Conservation (phyloP, 1,284 basidiomycete species). For the Takashimella koratensis region DNA sequence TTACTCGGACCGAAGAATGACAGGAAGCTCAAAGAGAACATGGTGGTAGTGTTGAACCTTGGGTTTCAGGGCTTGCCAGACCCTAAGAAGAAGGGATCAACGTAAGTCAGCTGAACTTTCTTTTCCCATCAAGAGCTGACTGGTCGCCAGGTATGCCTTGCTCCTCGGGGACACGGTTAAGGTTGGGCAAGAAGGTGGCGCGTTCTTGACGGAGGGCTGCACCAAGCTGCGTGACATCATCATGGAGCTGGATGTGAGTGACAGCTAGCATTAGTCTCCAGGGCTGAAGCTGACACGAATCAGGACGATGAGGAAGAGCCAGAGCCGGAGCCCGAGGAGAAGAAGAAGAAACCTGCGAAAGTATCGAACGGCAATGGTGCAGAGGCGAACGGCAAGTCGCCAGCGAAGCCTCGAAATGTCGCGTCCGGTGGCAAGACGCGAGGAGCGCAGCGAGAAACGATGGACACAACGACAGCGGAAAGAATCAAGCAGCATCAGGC, state of each 20-base stretch:
- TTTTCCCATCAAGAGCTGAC: background rate
- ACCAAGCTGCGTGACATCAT: slow-evolving; percentile 80
- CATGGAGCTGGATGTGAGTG: slow-evolving; percentile 64
- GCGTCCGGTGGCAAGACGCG: slow-evolving; percentile 67
- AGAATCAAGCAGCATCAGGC: slow-evolving; percentile 82
- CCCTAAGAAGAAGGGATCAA: slow-evolving; percentile 62
- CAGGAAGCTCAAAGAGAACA: slow-evolving; percentile 67
- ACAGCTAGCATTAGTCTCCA: too few relatives aligned
- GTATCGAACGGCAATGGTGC: slow-evolving; percentile 48
- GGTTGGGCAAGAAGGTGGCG: slow-evolving; percentile 64
- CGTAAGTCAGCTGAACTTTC: too few relatives aligned
- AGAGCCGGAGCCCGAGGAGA: slow-evolving; percentile 51
- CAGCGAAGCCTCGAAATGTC: slow-evolving; percentile 26
- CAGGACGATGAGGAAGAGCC: slow-evolving; percentile 49
- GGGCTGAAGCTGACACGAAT: too few relatives aligned
- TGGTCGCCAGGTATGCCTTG: slow-evolving; percentile 70
- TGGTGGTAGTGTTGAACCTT: slow-evolving; percentile 79
- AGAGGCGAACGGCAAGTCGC: slow-evolving; percentile 25
- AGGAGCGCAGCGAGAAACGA: slow-evolving; percentile 68
- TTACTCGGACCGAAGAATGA: slow-evolving; percentile 76
- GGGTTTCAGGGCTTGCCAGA: slow-evolving; percentile 81
- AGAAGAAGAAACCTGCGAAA: slow-evolving; percentile 58
- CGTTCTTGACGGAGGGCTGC: slow-evolving; percentile 75
- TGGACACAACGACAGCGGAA: slow-evolving; percentile 63
- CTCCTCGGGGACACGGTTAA: slow-evolving; percentile 86